phyloP scores from a whole-genome alignment of 2,329 filamentous ascomycete species.

The Trichoderma asperellum region DNA sequence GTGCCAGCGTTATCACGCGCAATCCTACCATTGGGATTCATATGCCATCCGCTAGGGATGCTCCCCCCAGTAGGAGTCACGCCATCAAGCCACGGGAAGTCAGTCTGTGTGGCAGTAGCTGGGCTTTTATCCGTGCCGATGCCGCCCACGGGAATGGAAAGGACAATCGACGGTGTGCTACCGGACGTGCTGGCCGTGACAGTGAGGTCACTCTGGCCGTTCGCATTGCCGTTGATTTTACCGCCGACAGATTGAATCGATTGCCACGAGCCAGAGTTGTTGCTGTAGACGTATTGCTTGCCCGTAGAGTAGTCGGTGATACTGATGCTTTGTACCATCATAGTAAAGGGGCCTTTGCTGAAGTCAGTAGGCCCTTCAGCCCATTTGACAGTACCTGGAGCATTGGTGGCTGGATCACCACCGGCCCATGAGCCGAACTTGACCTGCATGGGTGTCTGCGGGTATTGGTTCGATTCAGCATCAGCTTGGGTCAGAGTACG shows the following conservation, averaged over 20 bases:
- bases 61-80: constrained; percentile 56
- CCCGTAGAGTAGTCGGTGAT: constrained; percentile 95
- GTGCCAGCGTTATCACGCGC: constrained; percentile 67
- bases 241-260: constrained; percentile 85
- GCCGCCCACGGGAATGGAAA: constrained; percentile 71
- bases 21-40: constrained; percentile 78
- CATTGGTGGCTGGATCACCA: constrained; percentile 75
- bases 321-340: constrained; percentile 76
- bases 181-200: constrained; percentile 63
- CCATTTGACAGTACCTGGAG: constrained; percentile 85
- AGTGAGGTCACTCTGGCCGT: constrained; percentile 55
- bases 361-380: constrained; percentile 86
- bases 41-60: constrained; percentile 80
- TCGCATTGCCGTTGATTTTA: constrained; percentile 69
- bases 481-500: constrained; percentile 73
- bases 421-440: constrained; percentile 93
- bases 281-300: constrained; percentile 78
- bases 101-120: constrained; percentile 59
- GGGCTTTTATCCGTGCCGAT: constrained; percentile 61
- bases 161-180: constrained; percentile 63
- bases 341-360: constrained; percentile 78
- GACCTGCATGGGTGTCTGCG: constrained; percentile 93
- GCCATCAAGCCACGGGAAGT: constrained; percentile 69
- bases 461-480: constrained; percentile 76
- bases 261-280: constrained; percentile 75